Conservation (phyloP, 116 monocot genomes). For the Phalaenopsis hybrid region DNA sequence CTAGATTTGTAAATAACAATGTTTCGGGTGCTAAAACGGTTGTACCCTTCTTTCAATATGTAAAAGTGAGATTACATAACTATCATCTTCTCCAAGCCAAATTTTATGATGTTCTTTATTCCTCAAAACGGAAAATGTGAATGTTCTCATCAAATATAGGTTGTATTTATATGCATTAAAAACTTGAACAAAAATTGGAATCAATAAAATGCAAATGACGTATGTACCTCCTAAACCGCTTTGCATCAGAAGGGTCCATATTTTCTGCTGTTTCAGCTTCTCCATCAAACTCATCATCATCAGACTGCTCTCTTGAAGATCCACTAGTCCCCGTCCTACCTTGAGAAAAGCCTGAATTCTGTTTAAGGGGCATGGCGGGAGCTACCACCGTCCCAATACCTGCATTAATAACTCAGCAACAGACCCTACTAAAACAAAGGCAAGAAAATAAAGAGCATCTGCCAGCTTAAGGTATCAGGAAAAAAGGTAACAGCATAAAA, state of each 20-base stretch:
- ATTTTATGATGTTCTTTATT: not conserved
- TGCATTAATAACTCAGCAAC: too few relatives aligned
- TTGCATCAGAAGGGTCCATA: constrained; percentile 49
- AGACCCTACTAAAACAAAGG: not conserved
- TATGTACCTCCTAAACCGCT: constrained; percentile 56
- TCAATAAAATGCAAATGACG: not conserved
- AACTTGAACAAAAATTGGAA: not conserved
- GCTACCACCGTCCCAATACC: constrained; percentile 8
- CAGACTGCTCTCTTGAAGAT: constrained; percentile 63
- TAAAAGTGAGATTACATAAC: too few relatives aligned
- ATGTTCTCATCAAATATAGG: not conserved
- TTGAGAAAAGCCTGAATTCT: constrained; percentile 17
- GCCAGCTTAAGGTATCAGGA: too few relatives aligned
- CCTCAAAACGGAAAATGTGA: not conserved
- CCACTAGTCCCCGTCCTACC: constrained; percentile 42
- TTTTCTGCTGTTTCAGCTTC: constrained; percentile 55
- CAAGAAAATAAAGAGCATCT: not conserved
- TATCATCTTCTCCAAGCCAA: too few relatives aligned
- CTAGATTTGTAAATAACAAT: too few relatives aligned
- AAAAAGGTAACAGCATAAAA: too few relatives aligned
- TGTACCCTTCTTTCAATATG: too few relatives aligned
- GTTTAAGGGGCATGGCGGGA: constrained; percentile 18
- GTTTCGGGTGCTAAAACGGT: too few relatives aligned
- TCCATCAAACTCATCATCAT: constrained; percentile 72
- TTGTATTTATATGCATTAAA: not conserved